Evolutionary conservation across 2,329 filamentous ascomycete genomes (phyloP), one percentile per base, ranked within the genome.

Genomic region (Colletotrichum zoysiae): DNA sequence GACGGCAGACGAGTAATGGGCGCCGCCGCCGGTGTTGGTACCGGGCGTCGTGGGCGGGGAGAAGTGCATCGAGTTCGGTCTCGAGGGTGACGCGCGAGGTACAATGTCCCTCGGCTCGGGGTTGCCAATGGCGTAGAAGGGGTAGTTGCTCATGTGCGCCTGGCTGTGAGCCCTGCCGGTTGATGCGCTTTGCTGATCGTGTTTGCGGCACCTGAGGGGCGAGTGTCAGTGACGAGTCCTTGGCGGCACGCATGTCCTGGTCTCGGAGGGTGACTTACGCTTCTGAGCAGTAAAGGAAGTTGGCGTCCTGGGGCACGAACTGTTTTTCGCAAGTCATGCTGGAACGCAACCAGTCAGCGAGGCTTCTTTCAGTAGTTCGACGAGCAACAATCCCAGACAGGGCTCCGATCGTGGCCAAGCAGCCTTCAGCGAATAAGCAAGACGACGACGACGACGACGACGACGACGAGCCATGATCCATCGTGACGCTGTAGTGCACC

Each of bases 241-340:
- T 23, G n/a, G 35, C 9, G 42, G 30, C 62, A 51, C 50, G 11
- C 8, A 11, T 40, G 35, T 53, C 18, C 16, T 11, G 30, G 33
- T 35, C 23, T n/a, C 9, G 26, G 50, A 35, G 51, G 65, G 65
- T 65, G 70, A 84, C 88, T 81, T 85, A 90, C 88, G 84, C 81
- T 77, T 91, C 88, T 48, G 89, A 91, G 80, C 89, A 91, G 82
- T 91, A 91, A 55, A 91, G 79, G 73, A 85, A 84, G 73, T 84
- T 86, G 75, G 88, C 88, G 77, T 89, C 86, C 51, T 85, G 83
- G 61, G 88, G 85, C 33, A 89, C 80, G 78, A 91, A 91, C 80
- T 91, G 89, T 81, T 91, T 91, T 79, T 91, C 89, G 79, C 89
- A 91, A 12, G 86, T 87, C 89, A 91, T 91, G 80, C 89, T 91